A percentile compares a stretch with the other conserved stretches of the same genome.
Evolutionary conservation across 2,329 filamentous ascomycete species (phyloP).

Genomic region (Colletotrichum echinochloae): DNA sequence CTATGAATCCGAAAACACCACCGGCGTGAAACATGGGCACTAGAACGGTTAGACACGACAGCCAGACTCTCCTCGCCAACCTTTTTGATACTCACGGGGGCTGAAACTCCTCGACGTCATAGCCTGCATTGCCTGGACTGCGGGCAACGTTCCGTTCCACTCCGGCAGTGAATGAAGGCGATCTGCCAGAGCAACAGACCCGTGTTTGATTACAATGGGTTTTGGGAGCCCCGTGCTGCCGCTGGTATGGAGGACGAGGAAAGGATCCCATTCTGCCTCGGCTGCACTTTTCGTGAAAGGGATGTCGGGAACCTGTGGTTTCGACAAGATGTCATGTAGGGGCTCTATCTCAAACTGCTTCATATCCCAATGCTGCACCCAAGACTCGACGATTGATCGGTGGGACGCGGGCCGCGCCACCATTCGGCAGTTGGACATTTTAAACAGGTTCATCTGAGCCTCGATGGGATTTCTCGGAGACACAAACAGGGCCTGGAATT

Average conservation of each 20-base stretch:
- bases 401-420: constrained; percentile 50
- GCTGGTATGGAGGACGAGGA: constrained; percentile 58
- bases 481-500: constrained; percentile 55
- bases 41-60: not conserved
- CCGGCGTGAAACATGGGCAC: constrained; percentile 57
- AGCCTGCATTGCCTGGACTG: constrained; percentile 49
- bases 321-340: constrained; percentile 51
- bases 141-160: constrained; percentile 39
- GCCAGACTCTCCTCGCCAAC: not conserved
- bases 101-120: constrained; percentile 28
- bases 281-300: constrained; percentile 56
- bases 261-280: constrained; percentile 56
- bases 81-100: constrained; percentile 17
- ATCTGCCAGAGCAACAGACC: constrained; percentile 53
- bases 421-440: constrained; percentile 57
- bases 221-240: constrained; percentile 61
- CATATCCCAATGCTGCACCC: constrained; percentile 55
- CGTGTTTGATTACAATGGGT: constrained; percentile 55
- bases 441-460: constrained; percentile 59
- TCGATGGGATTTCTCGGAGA: constrained; percentile 60
- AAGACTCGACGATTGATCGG: constrained; percentile 49
- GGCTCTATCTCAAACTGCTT: constrained; percentile 49
- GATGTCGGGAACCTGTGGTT: constrained; percentile 48
- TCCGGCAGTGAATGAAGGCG: constrained; percentile 7
- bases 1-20: constrained; percentile 46